Evolutionary conservation across 2,329 filamentous ascomycete species (phyloP), one percentile per base, ranked within the genome.

Genomic region (Xylariales sp.): DNA sequence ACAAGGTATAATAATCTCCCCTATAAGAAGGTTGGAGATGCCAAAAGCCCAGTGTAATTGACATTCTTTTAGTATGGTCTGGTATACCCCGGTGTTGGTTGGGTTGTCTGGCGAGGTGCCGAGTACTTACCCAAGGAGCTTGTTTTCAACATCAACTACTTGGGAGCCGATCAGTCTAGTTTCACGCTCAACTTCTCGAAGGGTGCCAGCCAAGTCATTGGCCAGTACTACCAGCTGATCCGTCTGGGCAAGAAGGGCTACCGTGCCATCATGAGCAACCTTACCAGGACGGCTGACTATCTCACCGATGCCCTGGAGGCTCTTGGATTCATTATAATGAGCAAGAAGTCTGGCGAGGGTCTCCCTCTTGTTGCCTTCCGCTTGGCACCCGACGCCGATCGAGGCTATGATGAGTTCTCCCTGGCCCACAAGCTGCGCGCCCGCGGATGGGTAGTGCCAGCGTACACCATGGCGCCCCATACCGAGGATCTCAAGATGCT

Each of bases 141-240:
- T 16, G 88, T 97, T 53, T 97, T 97, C 78, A 96, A 95, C 74
- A 96, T 97, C 76, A 96, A 96, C 75, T 97, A 97, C 67, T 83
- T 96, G 5, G 91, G 91, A 34, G 90, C 91, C 10, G 88, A 96
- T 57, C 91, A 97, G 61, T 85, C 89, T 3, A 95, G 88, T 4
- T 96, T 96, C 68, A 96, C 91, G 0, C 80, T 97, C 42, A 97
- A 97, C 73, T 97, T 97, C 72, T 94, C 87, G 57, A 95, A 95
- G 62, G 90, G 90, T 40, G 91, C 91, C 11, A 88, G 85, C 5
- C 90, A 96, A 59, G 87, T 96, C 55, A 95, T 97, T 45, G 91
- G 88, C 19, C 91, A 97, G 66, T 97, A 96, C 70, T 96, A 97
- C 70, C 90, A 96, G 67, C 76, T 97, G 57, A 95, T 96, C 60